A percentile compares a stretch with the other conserved stretches of the same genome.
Conservation (phyloP, 345 rosid genomes). For the Sonneratia caseolaris region DNA sequence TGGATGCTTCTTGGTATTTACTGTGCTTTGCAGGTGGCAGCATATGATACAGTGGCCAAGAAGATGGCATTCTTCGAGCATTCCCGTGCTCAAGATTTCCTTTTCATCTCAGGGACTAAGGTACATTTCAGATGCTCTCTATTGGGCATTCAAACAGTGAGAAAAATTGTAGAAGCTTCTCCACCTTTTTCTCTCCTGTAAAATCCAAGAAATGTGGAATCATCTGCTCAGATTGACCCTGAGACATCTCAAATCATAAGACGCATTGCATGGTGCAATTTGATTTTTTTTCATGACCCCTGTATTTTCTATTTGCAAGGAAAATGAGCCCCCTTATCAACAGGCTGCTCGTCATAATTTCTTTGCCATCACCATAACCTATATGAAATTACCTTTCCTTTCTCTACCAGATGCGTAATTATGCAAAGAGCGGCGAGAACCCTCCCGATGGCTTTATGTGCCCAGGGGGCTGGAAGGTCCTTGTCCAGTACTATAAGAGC, state of each 20-base stretch:
- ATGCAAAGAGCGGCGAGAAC: constrained; percentile 73
- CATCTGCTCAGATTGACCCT: background rate
- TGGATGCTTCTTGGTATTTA: background rate
- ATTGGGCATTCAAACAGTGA: background rate
- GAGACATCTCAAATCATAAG: background rate
- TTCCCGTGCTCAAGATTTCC: constrained; percentile 77
- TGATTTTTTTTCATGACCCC: background rate
- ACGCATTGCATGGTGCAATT: background rate
- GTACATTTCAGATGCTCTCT: constrained; percentile 19
- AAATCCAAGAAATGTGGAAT: background rate
- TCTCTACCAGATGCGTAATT: constrained; percentile 60
- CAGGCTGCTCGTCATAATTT: background rate
- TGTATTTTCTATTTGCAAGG: background rate
- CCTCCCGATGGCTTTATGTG: constrained; percentile 99
- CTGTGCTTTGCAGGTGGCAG: constrained; percentile 60
- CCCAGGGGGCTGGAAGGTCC: constrained; percentile 86
- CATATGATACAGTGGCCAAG: constrained; percentile 69
- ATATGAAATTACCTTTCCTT: background rate
- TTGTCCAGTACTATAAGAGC: constrained; percentile 66
- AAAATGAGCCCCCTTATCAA: background rate
- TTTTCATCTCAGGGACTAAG: constrained; percentile 98
- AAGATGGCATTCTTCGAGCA: constrained; percentile 96
- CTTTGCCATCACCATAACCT: background rate
- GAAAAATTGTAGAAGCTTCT: background rate
- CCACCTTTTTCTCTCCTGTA: background rate